Conservation (phyloP, 495 filamentous ascomycete species). For the Talaromyces liani region DNA sequence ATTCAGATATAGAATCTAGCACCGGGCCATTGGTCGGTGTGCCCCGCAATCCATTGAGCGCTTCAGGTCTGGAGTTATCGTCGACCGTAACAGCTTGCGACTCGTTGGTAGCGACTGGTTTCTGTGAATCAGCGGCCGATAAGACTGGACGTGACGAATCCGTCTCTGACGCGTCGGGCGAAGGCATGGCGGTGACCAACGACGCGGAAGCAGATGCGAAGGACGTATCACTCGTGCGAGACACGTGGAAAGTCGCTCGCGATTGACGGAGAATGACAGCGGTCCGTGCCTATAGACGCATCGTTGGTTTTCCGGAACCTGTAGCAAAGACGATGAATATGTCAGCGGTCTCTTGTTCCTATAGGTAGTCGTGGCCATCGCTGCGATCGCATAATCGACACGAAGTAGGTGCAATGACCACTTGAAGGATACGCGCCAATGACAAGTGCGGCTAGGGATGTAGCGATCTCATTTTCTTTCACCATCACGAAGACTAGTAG, state of each 20-base stretch:
- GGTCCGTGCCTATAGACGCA: conserved; percentile 25
- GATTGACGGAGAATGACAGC: conserved; percentile 10
- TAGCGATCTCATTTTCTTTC: neutral
- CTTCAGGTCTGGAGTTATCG: conserved; percentile 17
- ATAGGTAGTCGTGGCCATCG: neutral
- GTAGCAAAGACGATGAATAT: neutral
- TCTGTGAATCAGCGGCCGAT: conserved; percentile 17
- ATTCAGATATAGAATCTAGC: conserved; percentile 39
- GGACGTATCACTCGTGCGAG: conserved; percentile 17
- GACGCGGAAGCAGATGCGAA: neutral
- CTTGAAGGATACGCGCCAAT: neutral
- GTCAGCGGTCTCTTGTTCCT: neutral
- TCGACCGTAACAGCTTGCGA: conserved; percentile 17
- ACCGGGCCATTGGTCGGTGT: conserved; percentile 23
- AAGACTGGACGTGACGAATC: conserved; percentile 18
- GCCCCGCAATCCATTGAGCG: conserved; percentile 16
- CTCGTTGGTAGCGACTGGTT: conserved; percentile 20
- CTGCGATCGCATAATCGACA: neutral
- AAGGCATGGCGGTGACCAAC: conserved; percentile 26
- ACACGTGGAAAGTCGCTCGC: conserved; percentile 10
- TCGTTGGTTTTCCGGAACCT: conserved; percentile 22
- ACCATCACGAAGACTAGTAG: neutral
- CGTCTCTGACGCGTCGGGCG: conserved; percentile 23
- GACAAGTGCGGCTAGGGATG: neutral
- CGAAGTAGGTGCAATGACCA: neutral